Conservation (phyloP, 1,284 basidiomycete species). For the Moesziomyces sp. region DNA sequence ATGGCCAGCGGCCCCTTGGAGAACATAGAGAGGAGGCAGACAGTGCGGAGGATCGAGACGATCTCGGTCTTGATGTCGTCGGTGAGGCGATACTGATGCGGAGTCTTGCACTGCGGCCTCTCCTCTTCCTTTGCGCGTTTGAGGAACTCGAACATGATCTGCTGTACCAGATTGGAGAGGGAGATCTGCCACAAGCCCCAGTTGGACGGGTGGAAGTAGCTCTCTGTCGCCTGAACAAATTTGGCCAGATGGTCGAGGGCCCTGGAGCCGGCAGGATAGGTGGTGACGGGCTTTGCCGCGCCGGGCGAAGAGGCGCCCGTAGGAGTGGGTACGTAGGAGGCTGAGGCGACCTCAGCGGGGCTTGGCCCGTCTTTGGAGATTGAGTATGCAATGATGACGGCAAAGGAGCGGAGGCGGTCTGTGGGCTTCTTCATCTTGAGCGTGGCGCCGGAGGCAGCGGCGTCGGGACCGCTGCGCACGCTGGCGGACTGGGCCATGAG, state of each 20-base stretch:
- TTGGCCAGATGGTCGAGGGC: slow-evolving; percentile 89
- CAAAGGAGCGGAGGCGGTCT: slow-evolving; percentile 80
- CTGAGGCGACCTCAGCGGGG: slow-evolving; percentile 28
- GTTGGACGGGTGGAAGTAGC: slow-evolving; percentile 83
- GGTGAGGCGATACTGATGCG: slow-evolving; percentile 80
- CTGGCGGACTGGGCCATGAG: slow-evolving; percentile 60
- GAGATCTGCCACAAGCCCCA: slow-evolving; percentile 69
- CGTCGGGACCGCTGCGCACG: slow-evolving; percentile 69
- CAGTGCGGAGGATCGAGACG: slow-evolving; percentile 83
- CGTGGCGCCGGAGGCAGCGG: slow-evolving; percentile 74
- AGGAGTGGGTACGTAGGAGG: slow-evolving; percentile 34
- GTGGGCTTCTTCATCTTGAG: slow-evolving; percentile 81
- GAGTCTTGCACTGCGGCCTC: slow-evolving; percentile 81
- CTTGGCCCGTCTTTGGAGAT: slow-evolving; percentile 83
- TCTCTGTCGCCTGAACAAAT: slow-evolving; percentile 90
- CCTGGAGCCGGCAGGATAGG: slow-evolving; percentile 84
- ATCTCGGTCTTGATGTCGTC: slow-evolving; percentile 83
- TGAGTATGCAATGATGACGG: slow-evolving; percentile 88
- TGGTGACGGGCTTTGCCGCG: slow-evolving; percentile 38
- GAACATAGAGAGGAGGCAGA: slow-evolving; percentile 93
- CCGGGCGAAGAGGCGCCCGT: slow-evolving; percentile 15
- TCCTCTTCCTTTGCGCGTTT: slow-evolving; percentile 76
- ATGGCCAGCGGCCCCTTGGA: slow-evolving; percentile 76
- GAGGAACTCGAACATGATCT: slow-evolving; percentile 82
- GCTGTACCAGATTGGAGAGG: slow-evolving; percentile 83